Conservation (phyloP, 2,329 filamentous ascomycete genomes). For the Fusarium mexicanum region DNA sequence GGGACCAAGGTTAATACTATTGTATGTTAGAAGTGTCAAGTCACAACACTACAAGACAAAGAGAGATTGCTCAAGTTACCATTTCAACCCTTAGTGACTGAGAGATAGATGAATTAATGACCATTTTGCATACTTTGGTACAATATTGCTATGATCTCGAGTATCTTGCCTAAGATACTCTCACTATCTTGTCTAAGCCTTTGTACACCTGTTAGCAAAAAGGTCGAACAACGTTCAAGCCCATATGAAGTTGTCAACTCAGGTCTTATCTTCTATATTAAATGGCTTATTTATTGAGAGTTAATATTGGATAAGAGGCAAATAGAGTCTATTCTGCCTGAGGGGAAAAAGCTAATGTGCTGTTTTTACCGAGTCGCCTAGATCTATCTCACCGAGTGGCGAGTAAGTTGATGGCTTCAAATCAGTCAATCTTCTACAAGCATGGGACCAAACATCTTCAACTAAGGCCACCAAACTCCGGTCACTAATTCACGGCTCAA, state of each 20-base stretch:
- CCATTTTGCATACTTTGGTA: neutral
- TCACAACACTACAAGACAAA: neutral
- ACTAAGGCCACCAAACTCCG: neutral
- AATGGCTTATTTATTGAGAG: too few relatives aligned
- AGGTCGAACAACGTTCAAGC: too few relatives aligned
- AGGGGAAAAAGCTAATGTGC: too few relatives aligned
- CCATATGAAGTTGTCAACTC: neutral
- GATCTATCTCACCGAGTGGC: too few relatives aligned
- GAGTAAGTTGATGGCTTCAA: too few relatives aligned
- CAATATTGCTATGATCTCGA: neutral
- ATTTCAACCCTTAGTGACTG: neutral
- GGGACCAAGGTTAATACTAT: too few relatives aligned
- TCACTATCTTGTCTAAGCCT: neutral
- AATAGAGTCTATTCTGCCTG: too few relatives aligned
- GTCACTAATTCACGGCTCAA: neutral
- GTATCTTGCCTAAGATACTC: neutral
- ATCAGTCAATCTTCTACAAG: neutral
- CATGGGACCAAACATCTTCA: neutral
- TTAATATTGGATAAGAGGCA: too few relatives aligned
- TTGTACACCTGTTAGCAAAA: neutral
- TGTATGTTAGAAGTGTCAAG: neutral
- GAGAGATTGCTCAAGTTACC: neutral
- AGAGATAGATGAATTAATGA: neutral
- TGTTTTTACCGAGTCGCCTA: too few relatives aligned
- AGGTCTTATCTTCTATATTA: too few relatives aligned